Conservation (phyloP, 176 grass and related monocot species). For the Typha latifolia region DNA sequence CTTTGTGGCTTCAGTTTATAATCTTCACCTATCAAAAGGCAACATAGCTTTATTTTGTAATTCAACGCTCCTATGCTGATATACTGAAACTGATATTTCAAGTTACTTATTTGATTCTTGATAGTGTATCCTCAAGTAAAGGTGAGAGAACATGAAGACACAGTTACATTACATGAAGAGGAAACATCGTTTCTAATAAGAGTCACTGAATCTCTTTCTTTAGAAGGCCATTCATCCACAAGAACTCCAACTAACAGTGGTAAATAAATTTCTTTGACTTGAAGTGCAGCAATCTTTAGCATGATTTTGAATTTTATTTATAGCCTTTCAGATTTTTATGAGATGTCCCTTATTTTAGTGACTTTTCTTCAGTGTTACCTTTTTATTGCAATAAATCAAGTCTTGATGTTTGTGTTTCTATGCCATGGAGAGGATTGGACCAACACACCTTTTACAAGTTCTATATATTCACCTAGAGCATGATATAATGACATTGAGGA, state of each 20-base stretch:
- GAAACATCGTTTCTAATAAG: slow-evolving; percentile 5
- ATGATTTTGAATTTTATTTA: not conserved
- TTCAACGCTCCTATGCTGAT: not conserved
- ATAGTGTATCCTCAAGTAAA: slow-evolving; percentile 14
- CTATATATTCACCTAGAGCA: too few species aligned
- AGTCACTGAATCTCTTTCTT: slow-evolving; percentile 11
- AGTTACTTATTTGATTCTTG: not conserved
- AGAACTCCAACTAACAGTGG: slow-evolving; percentile 5
- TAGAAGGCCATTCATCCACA: slow-evolving; percentile 6
- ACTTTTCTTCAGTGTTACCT: not conserved
- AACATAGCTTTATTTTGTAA: not conserved
- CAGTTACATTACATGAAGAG: not conserved
- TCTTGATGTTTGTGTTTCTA: too few species aligned
- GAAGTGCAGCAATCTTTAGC: not conserved
- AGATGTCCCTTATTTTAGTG: too few species aligned
- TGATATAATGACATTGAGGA: too few species aligned
- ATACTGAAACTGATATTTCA: not conserved
- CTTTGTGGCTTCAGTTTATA: not conserved
- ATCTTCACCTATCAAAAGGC: not conserved
- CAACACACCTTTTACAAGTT: too few species aligned
- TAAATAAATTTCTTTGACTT: not conserved
- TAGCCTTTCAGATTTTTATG: not conserved
- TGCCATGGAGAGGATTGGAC: too few species aligned
- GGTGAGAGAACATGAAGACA: slow-evolving; percentile 5
- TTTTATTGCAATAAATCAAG: not conserved